A percentile compares a stretch with the other conserved stretches of the same genome.
phyloP scores from a whole-genome alignment of 306 rosid species.

The Boehmeria nivea region DNA sequence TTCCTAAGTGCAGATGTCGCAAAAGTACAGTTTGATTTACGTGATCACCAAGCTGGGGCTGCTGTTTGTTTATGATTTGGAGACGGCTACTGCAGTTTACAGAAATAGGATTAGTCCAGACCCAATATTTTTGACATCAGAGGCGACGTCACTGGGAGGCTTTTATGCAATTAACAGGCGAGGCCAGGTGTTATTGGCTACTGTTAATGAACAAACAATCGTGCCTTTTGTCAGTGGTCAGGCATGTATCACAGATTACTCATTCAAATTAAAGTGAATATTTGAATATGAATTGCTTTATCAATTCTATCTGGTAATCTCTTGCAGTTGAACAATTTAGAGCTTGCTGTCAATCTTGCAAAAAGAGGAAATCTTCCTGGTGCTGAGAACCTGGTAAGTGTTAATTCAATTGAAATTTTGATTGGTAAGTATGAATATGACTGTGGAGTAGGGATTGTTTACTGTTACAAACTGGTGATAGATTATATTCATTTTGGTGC shows the following conservation, averaged over 20 bases:
- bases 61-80: constrained; percentile 94
- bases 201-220: constrained; percentile 90
- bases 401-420: background rate
- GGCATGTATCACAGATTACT: constrained; percentile 35
- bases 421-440: too few species aligned
- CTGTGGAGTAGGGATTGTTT: too few species aligned
- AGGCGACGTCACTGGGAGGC: constrained; percentile 88
- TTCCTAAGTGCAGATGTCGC: constrained; percentile 69
- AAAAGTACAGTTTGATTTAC: constrained; percentile 86
- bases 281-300: background rate
- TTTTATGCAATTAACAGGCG: constrained; percentile 93
- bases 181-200: constrained; percentile 97
- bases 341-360: constrained; percentile 97
- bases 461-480: background rate
- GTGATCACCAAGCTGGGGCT: constrained; percentile 99
- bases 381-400: constrained; percentile 88
- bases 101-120: constrained; percentile 98
- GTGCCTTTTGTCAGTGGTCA: constrained; percentile 96
- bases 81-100: constrained; percentile 97
- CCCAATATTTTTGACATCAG: constrained; percentile 95
- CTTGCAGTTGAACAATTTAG: constrained; percentile 85
- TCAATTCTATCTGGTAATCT: constrained; percentile 14
- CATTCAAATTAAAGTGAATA: background rate
- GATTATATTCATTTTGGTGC: background rate
- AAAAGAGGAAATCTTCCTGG: constrained; percentile 99